Evolutionary conservation across 1,284 basidiomycete species (phyloP).

Genomic region (Fistulina hepatica): DNA sequence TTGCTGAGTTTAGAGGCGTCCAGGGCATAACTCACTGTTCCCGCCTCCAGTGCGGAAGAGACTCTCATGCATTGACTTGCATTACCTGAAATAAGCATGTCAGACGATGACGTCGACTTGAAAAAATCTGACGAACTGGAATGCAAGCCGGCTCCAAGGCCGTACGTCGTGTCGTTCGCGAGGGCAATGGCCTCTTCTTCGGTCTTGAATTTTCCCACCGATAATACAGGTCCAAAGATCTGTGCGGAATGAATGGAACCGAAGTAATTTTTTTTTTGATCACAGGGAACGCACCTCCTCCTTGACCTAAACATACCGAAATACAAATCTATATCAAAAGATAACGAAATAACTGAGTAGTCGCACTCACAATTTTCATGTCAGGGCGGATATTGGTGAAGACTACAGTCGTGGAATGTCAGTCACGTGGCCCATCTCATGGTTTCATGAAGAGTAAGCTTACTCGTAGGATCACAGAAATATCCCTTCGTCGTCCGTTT

Average conservation of each 20-base stretch:
- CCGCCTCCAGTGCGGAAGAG: constrained; percentile 72
- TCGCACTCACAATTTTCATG: constrained; percentile 69
- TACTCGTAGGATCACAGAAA: constrained; percentile 70
- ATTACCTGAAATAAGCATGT: constrained; percentile 42
- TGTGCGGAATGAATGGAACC: no score
- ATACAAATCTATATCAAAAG: neutral
- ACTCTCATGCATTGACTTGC: constrained; percentile 84
- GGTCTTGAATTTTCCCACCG: constrained; percentile 66
- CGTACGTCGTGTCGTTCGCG: constrained; percentile 79
- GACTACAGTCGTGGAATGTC: constrained; percentile 31
- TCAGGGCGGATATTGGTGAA: constrained; percentile 60
- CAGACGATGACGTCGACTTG: constrained; percentile 1
- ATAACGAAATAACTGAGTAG: no score
- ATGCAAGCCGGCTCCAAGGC: constrained; percentile 82
- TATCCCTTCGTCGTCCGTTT: constrained; percentile 60
- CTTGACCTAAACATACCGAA: constrained; percentile 38
- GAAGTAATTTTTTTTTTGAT: no score
- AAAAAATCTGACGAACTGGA: constrained; percentile 46
- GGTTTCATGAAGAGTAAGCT: constrained; percentile 23
- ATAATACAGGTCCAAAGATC: constrained; percentile 82
- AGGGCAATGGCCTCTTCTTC: constrained; percentile 71
- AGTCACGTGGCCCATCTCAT: neutral
- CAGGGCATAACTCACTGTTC: constrained; percentile 45
- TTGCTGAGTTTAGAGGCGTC: constrained; percentile 6
- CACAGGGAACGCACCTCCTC: constrained; percentile 60